These are phyloP conservation scores for Laguncularia racemosa DNA, from an alignment of 345 rosid species.

Conservation along the genomic window DNA sequence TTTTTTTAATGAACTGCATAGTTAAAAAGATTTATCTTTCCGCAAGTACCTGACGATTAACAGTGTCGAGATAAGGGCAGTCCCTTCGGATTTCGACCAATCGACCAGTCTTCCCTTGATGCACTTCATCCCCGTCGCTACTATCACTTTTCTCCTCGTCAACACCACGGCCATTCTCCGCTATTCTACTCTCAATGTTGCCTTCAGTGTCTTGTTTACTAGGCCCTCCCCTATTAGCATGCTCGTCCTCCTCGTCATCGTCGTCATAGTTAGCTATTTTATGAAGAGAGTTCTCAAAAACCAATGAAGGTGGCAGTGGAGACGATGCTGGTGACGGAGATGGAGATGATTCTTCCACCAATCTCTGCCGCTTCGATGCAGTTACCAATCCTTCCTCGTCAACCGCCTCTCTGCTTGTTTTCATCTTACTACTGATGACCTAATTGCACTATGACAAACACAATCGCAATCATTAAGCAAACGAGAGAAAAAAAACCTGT, in stretches of 20 bases:
- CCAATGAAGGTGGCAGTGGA: conserved; percentile 27
- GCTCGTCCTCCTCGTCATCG: conserved; percentile 60
- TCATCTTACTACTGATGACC: background rate
- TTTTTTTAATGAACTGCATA: background rate
- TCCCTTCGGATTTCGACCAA: conserved; percentile 75
- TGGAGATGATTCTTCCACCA: conserved; percentile 22
- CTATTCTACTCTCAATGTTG: conserved; percentile 2
- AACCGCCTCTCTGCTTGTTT: conserved; percentile 26
- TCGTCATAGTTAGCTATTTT: conserved; percentile 55
- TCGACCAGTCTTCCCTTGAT: conserved; percentile 34
- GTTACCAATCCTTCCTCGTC: conserved; percentile 25
- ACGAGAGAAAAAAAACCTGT: no score
- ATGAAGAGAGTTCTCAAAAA: conserved; percentile 55
- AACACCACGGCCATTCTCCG: conserved; percentile 15
- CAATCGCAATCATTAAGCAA: no score
- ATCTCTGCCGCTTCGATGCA: conserved; percentile 40
- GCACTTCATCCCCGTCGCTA: conserved; percentile 29
- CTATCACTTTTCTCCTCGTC: conserved; percentile 19
- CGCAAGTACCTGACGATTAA: conserved; percentile 85
- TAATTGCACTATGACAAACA: no score
- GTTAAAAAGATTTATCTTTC: background rate
- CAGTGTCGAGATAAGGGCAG: conserved; percentile 96
- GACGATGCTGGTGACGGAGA: conserved; percentile 25
- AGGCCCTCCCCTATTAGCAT: conserved; percentile 15
- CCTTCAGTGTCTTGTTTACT: conserved; percentile 8